phyloP scores from a whole-genome alignment of 2,329 filamentous ascomycete genomes.

The Pyrenochaeta sp. region DNA sequence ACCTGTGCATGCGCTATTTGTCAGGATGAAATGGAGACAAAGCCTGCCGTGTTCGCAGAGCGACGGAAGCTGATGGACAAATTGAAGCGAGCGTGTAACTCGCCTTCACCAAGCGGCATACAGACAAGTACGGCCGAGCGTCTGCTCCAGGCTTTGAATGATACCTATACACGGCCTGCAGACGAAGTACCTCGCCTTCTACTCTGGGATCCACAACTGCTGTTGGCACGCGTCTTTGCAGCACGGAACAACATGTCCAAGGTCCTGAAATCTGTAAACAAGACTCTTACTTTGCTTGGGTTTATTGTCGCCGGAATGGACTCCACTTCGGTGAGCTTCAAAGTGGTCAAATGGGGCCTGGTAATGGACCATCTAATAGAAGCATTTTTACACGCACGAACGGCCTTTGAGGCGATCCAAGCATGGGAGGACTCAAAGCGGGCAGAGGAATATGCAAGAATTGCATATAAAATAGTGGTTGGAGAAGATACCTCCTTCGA shows the following conservation, averaged over 20 bases:
- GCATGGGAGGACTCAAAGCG: constrained; percentile 18
- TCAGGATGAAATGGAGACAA: constrained; percentile 15
- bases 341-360: constrained; percentile 41
- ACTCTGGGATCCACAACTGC: constrained; percentile 27
- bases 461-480: constrained; percentile 43
- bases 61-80: constrained; percentile 12
- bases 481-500: constrained; percentile 37
- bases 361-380: constrained; percentile 32
- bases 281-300: constrained; percentile 15
- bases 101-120: background rate
- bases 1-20: constrained; percentile 28
- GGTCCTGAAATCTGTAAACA: constrained; percentile 10
- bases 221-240: constrained; percentile 22
- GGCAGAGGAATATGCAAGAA: constrained; percentile 42
- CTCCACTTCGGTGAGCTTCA: constrained; percentile 13
- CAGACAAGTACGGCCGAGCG: constrained; percentile 11
- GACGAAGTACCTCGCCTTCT: constrained; percentile 28
- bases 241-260: constrained; percentile 8
- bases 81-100: constrained; percentile 1
- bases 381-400: constrained; percentile 37
- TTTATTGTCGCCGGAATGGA: constrained; percentile 25
- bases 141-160: constrained; percentile 20
- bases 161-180: constrained; percentile 27
- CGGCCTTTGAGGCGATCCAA: constrained; percentile 31
- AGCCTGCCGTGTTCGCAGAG: constrained; percentile 1